A percentile compares a stretch with the other conserved stretches of the same genome.
phyloP scores from a whole-genome alignment of 805 yeast species.

The Candida manassasensis region DNA sequence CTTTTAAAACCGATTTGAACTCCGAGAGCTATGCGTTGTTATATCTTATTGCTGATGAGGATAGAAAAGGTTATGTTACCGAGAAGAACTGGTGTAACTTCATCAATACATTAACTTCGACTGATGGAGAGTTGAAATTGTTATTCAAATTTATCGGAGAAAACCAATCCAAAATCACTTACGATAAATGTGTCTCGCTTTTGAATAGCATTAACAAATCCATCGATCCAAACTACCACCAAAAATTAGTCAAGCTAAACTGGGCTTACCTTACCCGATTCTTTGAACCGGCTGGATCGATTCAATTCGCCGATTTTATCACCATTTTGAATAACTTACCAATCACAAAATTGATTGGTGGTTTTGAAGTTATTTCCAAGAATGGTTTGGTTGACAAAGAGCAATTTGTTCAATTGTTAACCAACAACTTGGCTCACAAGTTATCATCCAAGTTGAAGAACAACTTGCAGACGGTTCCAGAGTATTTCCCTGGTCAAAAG shows the following conservation, averaged over 20 bases:
- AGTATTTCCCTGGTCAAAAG: conserved; percentile 22
- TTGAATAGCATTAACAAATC: conserved; percentile 36
- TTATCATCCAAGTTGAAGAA: conserved; percentile 33
- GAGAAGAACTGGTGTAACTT: conserved; percentile 72
- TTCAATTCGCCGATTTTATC: conserved; percentile 36
- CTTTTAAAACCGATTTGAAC: conserved; percentile 38
- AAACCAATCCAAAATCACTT: conserved; percentile 16
- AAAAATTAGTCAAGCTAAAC: conserved; percentile 36
- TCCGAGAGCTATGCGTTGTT: conserved; percentile 46
- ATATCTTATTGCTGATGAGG: conserved; percentile 75
- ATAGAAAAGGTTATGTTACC: conserved; percentile 61
- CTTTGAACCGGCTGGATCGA: conserved; percentile 36
- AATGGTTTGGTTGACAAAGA: conserved; percentile 25
- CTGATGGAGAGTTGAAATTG: conserved; percentile 28
- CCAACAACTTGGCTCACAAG: conserved; percentile 38
- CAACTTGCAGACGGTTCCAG: conserved; percentile 30
- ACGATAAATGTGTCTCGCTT: conserved; percentile 30
- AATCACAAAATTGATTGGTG: conserved; percentile 42
- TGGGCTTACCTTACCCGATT: conserved; percentile 39
- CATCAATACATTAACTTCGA: conserved; percentile 42
- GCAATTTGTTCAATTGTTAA: conserved; percentile 29
- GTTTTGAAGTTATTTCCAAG: conserved; percentile 34
- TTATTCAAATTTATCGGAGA: conserved; percentile 20
- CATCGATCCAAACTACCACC: conserved; percentile 39
- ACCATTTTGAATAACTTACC: conserved; percentile 40